Conservation (phyloP, 768 basidiomycete genomes). For the Gymnopilus dilepis region DNA sequence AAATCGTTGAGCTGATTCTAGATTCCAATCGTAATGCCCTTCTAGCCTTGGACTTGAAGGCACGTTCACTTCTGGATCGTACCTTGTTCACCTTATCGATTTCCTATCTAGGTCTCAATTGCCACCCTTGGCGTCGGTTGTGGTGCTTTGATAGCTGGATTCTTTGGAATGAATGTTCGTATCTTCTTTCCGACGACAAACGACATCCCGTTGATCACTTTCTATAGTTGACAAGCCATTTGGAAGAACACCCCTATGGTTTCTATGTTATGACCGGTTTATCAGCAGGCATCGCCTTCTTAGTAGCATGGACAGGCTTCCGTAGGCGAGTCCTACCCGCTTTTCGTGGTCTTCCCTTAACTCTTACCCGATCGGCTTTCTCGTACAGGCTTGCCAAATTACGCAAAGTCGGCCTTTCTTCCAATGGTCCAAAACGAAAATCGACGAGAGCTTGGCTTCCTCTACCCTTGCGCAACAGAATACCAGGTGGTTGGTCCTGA, state of each 20-base stretch:
- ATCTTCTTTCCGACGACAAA: slow-evolving; percentile 5
- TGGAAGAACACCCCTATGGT: slow-evolving; percentile 76
- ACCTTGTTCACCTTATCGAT: slow-evolving; percentile 8
- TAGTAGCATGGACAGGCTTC: slow-evolving; percentile 71
- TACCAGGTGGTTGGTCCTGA: slow-evolving; percentile 47
- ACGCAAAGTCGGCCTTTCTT: slow-evolving; percentile 52
- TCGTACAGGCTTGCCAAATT: slow-evolving; percentile 46
- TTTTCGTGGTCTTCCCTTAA: background rate
- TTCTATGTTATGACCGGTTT: slow-evolving; percentile 69
- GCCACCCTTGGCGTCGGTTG: slow-evolving; percentile 91
- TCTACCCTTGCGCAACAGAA: slow-evolving; percentile 49
- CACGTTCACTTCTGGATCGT: slow-evolving; percentile 30
- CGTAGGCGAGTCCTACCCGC: slow-evolving; percentile 53
- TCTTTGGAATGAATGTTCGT: slow-evolving; percentile 97
- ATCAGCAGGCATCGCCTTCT: slow-evolving; percentile 60
- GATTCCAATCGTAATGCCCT: slow-evolving; percentile 95
- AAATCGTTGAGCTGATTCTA: slow-evolving; percentile 95
- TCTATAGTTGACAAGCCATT: slow-evolving; percentile 68
- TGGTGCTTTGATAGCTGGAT: slow-evolving; percentile 86
- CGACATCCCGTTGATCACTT: slow-evolving; percentile 14
- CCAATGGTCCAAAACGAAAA: slow-evolving; percentile 33
- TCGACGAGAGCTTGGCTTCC: slow-evolving; percentile 47
- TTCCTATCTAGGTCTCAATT: slow-evolving; percentile 77
- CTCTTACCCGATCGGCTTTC: slow-evolving; percentile 7
- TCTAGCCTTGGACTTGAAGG: slow-evolving; percentile 90